Evolutionary conservation across 164 flowering plant species (phyloP), one percentile per base, ranked within the genome.

Genomic region (Vitis rupestris): DNA sequence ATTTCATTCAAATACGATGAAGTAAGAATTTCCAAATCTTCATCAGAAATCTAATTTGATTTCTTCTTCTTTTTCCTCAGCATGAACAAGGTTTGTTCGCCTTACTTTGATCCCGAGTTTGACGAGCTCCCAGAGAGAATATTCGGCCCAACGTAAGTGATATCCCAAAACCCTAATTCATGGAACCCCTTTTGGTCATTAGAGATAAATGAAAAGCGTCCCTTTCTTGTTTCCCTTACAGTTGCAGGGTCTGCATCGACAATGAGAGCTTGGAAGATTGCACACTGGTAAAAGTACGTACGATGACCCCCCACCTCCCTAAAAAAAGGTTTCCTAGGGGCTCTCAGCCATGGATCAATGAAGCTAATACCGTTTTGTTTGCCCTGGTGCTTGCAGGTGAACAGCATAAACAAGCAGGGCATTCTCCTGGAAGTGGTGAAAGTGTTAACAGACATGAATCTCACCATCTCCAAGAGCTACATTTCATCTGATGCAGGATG

Each of bases 31-130:
- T 23, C 27, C 27, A 23, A 23, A 23, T 23, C 27, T 23, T 23
- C 27, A 13, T 56, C n/a, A 8, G 61, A 6, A 9, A 0, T 19
- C 16, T 15, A 58, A 27, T 37, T 59, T 29, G 47, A 27, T 3
- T 47, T 29, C 54, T 53, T 61, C 29, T 12, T 15, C 8, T n/a
- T 3, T 49, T 10, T 30, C 10, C 69, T 53, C 71, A 78, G 80
- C 59, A 90, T 90, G 96, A 75, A 75, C 70, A 72, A 77, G 47
- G 85, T 86, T 72, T 83, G 80, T 72, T 84, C 84, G 82, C 91
- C 96, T 37, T 90, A 90, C 77, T 90, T 81, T 65, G 96, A 88
- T 83, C 93, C 96, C 11, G 93, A 90, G 1, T 90, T 84, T 69
- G 89, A 88, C 27, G 84, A 57, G 51, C 86, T 87, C 2, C 65